These are phyloP conservation scores for Acrocalymma vagum DNA, from an alignment of 2,329 filamentous ascomycete species.

Conservation along the genomic window DNA sequence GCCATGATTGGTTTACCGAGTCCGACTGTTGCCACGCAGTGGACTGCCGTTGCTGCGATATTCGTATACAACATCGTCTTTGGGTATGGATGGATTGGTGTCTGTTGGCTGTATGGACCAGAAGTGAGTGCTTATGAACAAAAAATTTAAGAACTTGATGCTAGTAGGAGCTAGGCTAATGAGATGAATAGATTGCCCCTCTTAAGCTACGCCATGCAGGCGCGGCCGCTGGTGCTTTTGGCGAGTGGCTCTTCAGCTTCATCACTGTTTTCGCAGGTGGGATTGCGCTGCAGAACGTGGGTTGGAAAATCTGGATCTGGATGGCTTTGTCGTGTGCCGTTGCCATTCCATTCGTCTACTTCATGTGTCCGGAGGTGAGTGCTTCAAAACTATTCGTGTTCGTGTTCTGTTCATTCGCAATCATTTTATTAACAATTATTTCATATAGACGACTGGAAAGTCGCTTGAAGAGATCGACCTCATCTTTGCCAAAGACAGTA, in stretches of 20 bases:
- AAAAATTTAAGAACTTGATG: constrained; percentile 18
- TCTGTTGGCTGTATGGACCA: constrained; percentile 46
- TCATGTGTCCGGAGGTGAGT: constrained; percentile 8
- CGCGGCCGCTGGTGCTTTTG: constrained; percentile 44
- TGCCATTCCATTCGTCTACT: constrained; percentile 27
- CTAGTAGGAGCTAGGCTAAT: neutral
- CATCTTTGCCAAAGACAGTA: constrained; percentile 1
- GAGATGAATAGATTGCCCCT: constrained; percentile 45
- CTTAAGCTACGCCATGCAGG: constrained; percentile 47
- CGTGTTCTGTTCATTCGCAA: no score
- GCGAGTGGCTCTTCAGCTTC: constrained; percentile 48
- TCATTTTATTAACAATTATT: no score
- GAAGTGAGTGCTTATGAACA: constrained; percentile 16
- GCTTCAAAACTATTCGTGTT: no score
- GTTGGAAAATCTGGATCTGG: constrained; percentile 51
- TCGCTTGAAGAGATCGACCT: constrained; percentile 4
- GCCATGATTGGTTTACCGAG: constrained; percentile 25
- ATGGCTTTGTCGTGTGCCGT: constrained; percentile 40
- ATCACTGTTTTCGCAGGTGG: constrained; percentile 47
- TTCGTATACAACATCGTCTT: constrained; percentile 37
- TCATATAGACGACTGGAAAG: no score
- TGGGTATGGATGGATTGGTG: constrained; percentile 41
- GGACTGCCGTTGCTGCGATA: constrained; percentile 35
- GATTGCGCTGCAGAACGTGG: constrained; percentile 43
- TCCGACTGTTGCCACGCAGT: constrained; percentile 25